Evolutionary conservation across 768 basidiomycete species (phyloP), one percentile per base, ranked within the genome.

Genomic region (Macrolepiota fuliginosa): DNA sequence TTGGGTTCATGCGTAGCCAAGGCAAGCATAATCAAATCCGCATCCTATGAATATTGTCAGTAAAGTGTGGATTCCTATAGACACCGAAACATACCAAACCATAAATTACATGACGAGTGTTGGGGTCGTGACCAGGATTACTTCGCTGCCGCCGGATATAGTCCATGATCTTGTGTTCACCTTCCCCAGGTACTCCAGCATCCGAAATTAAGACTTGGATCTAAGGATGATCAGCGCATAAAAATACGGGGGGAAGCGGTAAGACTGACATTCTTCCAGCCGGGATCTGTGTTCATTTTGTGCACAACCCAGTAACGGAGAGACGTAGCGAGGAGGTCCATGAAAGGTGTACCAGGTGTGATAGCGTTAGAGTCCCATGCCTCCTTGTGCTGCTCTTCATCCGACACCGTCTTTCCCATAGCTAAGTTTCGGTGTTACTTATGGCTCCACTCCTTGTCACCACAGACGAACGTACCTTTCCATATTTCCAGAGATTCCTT

Each of bases 111-210:
- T 99, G 97, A 36, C 82, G 81, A 2, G 95, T 98, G 71, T 99
- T 98, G 19, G 96, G 89, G 73, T 99, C 89, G 75, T 98, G 89
- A n/a, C 88, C 90, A 24, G 84, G 83, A 69, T 96, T 92, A 54
- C 83, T 80, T 55, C 97, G 84, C 68, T 97, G 96, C 36, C 96
- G 83, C 58, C 97, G 82, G 65, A 99, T 96, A 72, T 85, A 98
- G 72, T 98, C 97, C 95, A 99, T 98, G 65, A 99, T 98, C 79
- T 99, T 99, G 75, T 99, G 97, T 72, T 99, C 97, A 71, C 97
- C 97, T 75, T 99, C 97, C 67, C 97, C 97, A 1, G 97, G 96
- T 12, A 98, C 97, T 58, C 91, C 88, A 1, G 97, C 93, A 67
- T 99, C 97, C 4, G 97, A 99, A 58, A 99, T 93, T 65, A 98